Base-by-base conservation (phyloP, 1,284 basidiomycete species). In the Gymnopus androsaceus region DNA sequence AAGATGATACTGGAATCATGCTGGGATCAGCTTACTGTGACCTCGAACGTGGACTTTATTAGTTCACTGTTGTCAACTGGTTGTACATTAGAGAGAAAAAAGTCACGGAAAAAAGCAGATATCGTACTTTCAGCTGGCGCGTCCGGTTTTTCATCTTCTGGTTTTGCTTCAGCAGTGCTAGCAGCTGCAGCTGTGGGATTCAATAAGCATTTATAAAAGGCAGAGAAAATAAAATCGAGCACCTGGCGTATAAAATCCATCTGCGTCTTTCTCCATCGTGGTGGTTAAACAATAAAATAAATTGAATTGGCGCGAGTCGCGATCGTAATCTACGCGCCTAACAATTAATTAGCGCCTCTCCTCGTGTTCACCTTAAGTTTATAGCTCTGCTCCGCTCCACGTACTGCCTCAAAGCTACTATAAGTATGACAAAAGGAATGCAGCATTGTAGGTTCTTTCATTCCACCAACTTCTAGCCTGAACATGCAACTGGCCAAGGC, bases 41-140 rank as follows among this genome's bases (percentile, higher is more conserved):
- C 87, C 71, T 90, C 87, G 62, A 88, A 90, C n/a, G 80, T 83
- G 25, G 87, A 85, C 61, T 82, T 80, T 66, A 90, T 80, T 38
- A 90, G 77, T 66, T 90, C 87, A 21, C 74, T 80, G 19, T 72
- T 70, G 31, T 33, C 62, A 34, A 30, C 71, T 73, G 34, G 3
- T 28, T n/a, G 25, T 44, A 31, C 25, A 28, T 52, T 17, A 55
- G 48, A 45, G 23, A 31, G 27, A 6, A n/a, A n/a, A n/a, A 30
- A 30, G 28, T 23, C 15, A 21, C 50, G 41, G 41, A 17, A 37
- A 31, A 9, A 31, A 37, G 54, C 54, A 57, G 54, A 67, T 65
- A 59, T 57, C 67, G 63, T 61, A 52, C 62, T 41, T 38, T 61
- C 53, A 6, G 62, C 55, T 28, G 66, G 33, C 33, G 57, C 45